These are phyloP conservation scores for Dictyostelium discoideum DNA, from an alignment of 78 protist species.

Conservation along the genomic window DNA sequence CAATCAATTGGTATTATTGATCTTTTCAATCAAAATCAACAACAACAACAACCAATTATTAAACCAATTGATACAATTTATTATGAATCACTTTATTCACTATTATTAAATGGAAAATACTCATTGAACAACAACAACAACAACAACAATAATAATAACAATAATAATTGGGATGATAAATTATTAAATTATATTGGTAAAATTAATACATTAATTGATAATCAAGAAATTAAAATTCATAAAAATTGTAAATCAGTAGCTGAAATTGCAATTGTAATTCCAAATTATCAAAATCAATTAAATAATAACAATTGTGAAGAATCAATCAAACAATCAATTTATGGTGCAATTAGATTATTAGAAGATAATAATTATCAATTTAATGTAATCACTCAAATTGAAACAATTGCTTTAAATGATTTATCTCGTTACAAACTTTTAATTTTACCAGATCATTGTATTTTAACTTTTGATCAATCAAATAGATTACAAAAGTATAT, in stretches of 20 bases:
- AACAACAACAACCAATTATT: not conserved
- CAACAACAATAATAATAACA: no score
- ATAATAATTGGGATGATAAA: not conserved
- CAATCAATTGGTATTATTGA: conserved; percentile 1
- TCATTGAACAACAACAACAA: not conserved
- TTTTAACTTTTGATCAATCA: not conserved
- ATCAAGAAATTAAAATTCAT: not conserved
- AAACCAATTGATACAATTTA: not conserved
- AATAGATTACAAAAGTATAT: not conserved
- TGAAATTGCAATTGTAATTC: not conserved
- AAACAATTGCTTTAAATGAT: not conserved
- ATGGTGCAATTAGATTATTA: not conserved
- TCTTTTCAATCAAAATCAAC: not conserved
- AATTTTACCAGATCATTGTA: conserved; percentile 1
- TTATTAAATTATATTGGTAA: not conserved
- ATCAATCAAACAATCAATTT: not conserved
- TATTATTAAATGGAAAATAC: not conserved
- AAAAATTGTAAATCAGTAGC: not conserved
- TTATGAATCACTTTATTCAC: not conserved
- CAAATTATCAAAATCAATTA: not conserved
- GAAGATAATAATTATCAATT: not conserved
- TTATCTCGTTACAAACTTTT: not conserved
- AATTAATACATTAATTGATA: not conserved
- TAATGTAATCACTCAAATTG: not conserved
- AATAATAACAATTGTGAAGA: not conserved